Base-by-base conservation (phyloP, 192 early-diverging fungal genomes). In the Backusella westeae region DNA sequence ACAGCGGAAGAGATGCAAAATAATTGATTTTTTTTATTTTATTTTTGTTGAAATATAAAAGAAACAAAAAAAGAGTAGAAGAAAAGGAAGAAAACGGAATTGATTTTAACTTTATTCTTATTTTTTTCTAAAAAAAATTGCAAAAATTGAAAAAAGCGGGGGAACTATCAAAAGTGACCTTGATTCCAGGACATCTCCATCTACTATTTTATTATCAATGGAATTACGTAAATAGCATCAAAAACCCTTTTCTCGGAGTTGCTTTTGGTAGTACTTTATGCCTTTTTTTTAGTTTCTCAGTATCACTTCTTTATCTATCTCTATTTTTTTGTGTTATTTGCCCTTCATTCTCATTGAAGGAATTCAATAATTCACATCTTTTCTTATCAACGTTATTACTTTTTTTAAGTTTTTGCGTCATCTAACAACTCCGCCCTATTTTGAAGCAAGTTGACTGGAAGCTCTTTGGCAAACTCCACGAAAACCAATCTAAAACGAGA, bases 1-100 rank as follows among this genome's bases (percentile, higher is more conserved):
- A 72, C 76, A 77, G 70, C 34, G 39, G 67, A 49, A 71, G 76
- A 66, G 41, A 32, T 78, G 46, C 59, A 67, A 46, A 76, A 74
- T 59, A 81, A 75, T 73, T 23, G 4, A 26, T 42, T 59, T 52
- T 52, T 59, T 23, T n/a, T n/a, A n/a, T n/a, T 23, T 59, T 59
- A 23, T 23, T 26, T 12, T 63, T 63, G 23, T 63, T 63, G 56
- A 63, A 49, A 49, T 49, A 49, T 49, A 49, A 49, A 49, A 19
- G 46, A 49, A 49, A 7, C 46, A 10, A 63, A 63, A 29, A 56
- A 3, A 63, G 56, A 63, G 9, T 14, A 63, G 26, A 41, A 69
- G 9, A 36, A 23, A 69, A 69, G 35, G 68, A 69, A 69, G 68
- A 69, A 69, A 39, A 69, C 21, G 29, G 68, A 9, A 39, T 69